Evolutionary conservation across 2,329 filamentous ascomycete genomes (phyloP).

Genomic region (Claviceps sp.): DNA sequence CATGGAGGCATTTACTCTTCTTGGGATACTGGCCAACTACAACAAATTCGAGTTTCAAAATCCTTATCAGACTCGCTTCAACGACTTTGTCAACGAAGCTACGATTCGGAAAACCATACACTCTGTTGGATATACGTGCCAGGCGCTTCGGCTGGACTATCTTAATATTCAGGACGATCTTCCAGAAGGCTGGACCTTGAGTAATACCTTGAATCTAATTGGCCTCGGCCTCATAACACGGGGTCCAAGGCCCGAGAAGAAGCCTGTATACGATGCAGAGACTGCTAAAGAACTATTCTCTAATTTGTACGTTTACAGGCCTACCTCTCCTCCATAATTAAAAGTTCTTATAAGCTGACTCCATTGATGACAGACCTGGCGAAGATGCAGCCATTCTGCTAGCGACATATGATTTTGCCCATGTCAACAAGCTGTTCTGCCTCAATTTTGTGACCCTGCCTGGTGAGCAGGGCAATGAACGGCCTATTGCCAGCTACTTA

Average conservation of each 20-base stretch:
- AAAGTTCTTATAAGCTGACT: neutral
- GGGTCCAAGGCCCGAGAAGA: slow-evolving; percentile 48
- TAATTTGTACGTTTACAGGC: slow-evolving; percentile 46
- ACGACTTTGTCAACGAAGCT: slow-evolving; percentile 88
- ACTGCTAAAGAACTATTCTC: slow-evolving; percentile 72
- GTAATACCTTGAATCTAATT: slow-evolving; percentile 69
- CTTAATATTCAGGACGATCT: slow-evolving; percentile 79
- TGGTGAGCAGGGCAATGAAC: slow-evolving; percentile 51
- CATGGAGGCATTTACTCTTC: slow-evolving; percentile 64
- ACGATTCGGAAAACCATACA: slow-evolving; percentile 72
- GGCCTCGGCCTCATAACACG: slow-evolving; percentile 66
- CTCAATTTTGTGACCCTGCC: slow-evolving; percentile 60
- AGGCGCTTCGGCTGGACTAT: slow-evolving; percentile 57
- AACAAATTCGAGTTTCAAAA: slow-evolving; percentile 99
- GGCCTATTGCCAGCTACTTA: slow-evolving; percentile 68
- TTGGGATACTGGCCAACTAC: slow-evolving; percentile 88
- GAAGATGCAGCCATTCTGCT: slow-evolving; percentile 69
- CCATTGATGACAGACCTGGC: slow-evolving; percentile 45
- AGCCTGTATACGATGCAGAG: slow-evolving; percentile 54
- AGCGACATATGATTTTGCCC: slow-evolving; percentile 81
- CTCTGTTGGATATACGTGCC: slow-evolving; percentile 62
- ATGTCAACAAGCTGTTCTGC: slow-evolving; percentile 92
- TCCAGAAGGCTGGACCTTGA: slow-evolving; percentile 78
- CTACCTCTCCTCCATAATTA: no score
- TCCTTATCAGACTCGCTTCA: slow-evolving; percentile 79